phyloP scores from a whole-genome alignment of 257 asterid genomes.

The Solanum appendiculatum region DNA sequence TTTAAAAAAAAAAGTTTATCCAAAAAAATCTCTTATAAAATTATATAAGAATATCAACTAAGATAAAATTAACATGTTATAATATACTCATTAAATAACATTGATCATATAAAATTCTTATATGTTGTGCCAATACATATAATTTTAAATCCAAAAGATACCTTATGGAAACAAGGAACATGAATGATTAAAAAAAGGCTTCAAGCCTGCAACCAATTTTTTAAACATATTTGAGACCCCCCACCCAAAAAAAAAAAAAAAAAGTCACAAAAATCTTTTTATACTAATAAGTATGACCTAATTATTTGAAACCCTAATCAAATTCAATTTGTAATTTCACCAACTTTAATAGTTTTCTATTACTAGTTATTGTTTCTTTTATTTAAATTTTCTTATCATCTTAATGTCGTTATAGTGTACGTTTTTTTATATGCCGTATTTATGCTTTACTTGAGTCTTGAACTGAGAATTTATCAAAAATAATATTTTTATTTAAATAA shows the following conservation, averaged over 20 bases:
- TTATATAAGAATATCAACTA: not conserved
- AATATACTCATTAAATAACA: not conserved
- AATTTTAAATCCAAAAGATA: not conserved
- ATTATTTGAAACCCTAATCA: not conserved
- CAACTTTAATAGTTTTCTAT: not conserved
- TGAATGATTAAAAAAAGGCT: not conserved
- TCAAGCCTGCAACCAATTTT: not conserved
- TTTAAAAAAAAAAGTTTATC: fast-evolving
- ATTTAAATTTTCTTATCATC: not conserved
- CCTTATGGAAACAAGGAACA: not conserved
- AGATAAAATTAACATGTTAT: not conserved
- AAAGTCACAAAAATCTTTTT: not conserved
- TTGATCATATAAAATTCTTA: not conserved
- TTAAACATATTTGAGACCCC: not conserved
- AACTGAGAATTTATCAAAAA: not conserved
- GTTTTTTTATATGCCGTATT: not conserved
- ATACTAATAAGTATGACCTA: not conserved
- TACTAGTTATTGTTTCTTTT: not conserved
- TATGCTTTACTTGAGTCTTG: not conserved
- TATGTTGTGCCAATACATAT: not conserved
- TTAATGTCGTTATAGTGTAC: not conserved
- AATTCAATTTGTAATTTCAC: not conserved
- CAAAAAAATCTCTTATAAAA: not conserved
- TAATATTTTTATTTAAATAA: not conserved
- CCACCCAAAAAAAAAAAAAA: not conserved